Evolutionary conservation across 805 yeast species (phyloP).

Genomic region (Cyberlindnera euphorbiiphila): DNA sequence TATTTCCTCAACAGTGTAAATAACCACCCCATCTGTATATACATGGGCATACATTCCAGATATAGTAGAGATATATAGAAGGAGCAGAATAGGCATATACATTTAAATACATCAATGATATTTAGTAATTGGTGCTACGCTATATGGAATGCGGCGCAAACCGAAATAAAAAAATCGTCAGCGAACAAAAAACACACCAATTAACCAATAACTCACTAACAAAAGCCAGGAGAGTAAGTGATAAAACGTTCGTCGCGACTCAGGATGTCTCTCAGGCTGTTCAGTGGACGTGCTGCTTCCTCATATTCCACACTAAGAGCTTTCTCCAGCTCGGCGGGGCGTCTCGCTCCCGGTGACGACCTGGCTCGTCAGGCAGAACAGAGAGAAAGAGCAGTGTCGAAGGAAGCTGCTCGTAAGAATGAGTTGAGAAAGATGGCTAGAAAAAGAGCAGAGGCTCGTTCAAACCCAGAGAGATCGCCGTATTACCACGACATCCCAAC

Average conservation of each 20-base stretch:
- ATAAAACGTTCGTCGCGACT: no score
- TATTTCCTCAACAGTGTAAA: background rate
- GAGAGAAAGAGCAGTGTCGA: slow-evolving; percentile 26
- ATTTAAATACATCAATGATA: no score
- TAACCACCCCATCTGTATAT: no score
- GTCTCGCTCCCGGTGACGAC: slow-evolving; percentile 27
- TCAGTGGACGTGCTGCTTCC: slow-evolving; percentile 37
- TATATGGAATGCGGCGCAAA: no score
- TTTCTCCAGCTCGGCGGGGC: slow-evolving; percentile 13
- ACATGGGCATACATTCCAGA: no score
- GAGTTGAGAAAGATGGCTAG: slow-evolving; percentile 35
- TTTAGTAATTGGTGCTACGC: no score
- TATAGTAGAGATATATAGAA: no score
- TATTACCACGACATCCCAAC: slow-evolving; percentile 65
- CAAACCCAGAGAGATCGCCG: slow-evolving; percentile 47
- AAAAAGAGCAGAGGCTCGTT: slow-evolving; percentile 36
- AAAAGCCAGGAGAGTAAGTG: no score
- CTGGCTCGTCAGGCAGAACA: slow-evolving; percentile 28
- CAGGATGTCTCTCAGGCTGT: slow-evolving; percentile 7
- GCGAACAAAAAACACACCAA: no score
- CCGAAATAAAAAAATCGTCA: no score
- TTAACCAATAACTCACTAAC: no score
- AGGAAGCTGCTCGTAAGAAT: slow-evolving; percentile 29
- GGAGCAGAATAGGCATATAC: no score
- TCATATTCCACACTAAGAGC: slow-evolving; percentile 37